Evolutionary conservation across 345 rosid genomes (phyloP).

Genomic region (Arabidopsis arenosa): DNA sequence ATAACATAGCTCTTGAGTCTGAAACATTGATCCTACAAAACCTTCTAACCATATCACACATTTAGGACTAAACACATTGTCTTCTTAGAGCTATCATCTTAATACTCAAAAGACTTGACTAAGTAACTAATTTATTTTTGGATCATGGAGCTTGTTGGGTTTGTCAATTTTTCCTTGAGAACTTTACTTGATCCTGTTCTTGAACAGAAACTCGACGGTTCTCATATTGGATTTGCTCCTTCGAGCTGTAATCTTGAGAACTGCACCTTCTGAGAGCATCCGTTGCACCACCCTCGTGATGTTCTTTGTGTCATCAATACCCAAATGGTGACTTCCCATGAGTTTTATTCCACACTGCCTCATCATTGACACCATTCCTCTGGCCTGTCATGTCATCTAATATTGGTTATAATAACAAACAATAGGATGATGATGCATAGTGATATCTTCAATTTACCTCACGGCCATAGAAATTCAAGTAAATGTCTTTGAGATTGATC

Average conservation of each 20-base stretch:
- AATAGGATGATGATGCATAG: background rate
- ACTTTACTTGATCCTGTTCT: constrained; percentile 59
- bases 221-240: constrained; percentile 55
- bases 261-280: constrained; percentile 81
- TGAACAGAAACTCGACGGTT: constrained; percentile 61
- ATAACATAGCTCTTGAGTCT: too few species aligned
- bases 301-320: constrained; percentile 87
- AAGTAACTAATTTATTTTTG: background rate
- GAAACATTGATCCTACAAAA: background rate
- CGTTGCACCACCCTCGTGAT: constrained; percentile 81
- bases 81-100: background rate
- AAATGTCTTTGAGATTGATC: constrained; percentile 88
- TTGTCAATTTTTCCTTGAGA: background rate
- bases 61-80: background rate
- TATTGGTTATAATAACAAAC: constrained; percentile 1
- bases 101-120: constrained; percentile 5
- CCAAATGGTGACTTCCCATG: constrained; percentile 89
- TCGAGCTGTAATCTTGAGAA: constrained; percentile 71
- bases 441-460: constrained; percentile 51
- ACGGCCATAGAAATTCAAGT: constrained; percentile 70
- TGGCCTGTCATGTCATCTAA: constrained; percentile 57
- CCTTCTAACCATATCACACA: constrained; percentile 4
- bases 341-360: constrained; percentile 63
- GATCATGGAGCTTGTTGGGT: constrained; percentile 12
- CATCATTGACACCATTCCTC: constrained; percentile 97